A percentile compares a stretch with the other conserved stretches of the same genome.
These are phyloP conservation scores for Leccinum pachyderme DNA, from an alignment of 1,284 basidiomycete genomes.

Conservation along the genomic window DNA sequence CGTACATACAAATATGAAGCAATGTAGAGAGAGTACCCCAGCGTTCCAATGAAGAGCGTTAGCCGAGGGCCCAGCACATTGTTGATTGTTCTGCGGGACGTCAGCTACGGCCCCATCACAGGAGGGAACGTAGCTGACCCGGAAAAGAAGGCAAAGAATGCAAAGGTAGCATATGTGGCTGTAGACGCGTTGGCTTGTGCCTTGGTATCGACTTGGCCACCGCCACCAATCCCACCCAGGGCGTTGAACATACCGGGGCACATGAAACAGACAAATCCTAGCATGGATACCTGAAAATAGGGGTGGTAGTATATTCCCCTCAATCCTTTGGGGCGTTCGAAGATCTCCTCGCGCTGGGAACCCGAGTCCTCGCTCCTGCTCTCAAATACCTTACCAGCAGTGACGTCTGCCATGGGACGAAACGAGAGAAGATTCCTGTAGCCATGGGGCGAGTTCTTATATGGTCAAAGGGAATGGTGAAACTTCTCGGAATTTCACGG, in stretches of 20 bases:
- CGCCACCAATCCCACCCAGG: slow-evolving; percentile 59
- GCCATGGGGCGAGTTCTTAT: slow-evolving; percentile 15
- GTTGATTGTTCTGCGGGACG: slow-evolving; percentile 60
- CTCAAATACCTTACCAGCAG: slow-evolving; percentile 20
- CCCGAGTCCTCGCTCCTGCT: slow-evolving; percentile 24
- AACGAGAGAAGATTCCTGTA: neutral
- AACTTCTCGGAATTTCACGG: slow-evolving; percentile 1
- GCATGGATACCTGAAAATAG: slow-evolving; percentile 36
- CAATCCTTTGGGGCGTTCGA: slow-evolving; percentile 32
- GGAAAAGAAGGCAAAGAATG: slow-evolving; percentile 47
- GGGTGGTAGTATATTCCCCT: slow-evolving; percentile 38
- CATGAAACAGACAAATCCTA: slow-evolving; percentile 45
- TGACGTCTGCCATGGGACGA: slow-evolving; percentile 17
- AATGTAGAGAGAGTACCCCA: slow-evolving; percentile 73
- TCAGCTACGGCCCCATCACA: neutral
- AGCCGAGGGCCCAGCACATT: slow-evolving; percentile 70
- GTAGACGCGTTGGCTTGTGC: slow-evolving; percentile 65
- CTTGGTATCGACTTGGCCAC: slow-evolving; percentile 60
- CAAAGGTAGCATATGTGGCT: slow-evolving; percentile 69
- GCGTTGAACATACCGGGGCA: slow-evolving; percentile 37
- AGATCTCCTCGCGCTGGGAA: slow-evolving; percentile 20
- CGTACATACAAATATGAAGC: slow-evolving; percentile 62
- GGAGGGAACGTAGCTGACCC: slow-evolving; percentile 23
- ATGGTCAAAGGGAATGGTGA: slow-evolving; percentile 6
- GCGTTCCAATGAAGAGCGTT: slow-evolving; percentile 70